Percentiles rank a stretch among this genome's conserved stretches.
phyloP scores from a whole-genome alignment of 176 grass and related monocot species.

The Miscanthus lutarioriparius region DNA sequence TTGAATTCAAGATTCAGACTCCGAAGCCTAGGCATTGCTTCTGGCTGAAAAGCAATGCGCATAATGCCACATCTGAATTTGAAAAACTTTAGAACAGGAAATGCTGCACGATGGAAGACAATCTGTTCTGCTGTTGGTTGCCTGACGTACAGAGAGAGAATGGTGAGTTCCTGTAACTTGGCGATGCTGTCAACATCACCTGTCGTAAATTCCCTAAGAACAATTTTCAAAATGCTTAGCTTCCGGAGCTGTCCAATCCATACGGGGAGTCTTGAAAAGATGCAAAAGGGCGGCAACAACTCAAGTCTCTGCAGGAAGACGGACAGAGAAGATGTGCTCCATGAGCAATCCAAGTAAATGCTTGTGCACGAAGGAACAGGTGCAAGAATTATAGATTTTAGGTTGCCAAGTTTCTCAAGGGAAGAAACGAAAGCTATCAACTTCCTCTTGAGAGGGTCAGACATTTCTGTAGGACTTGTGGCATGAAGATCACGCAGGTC shows the following conservation, averaged over 20 bases:
- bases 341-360: neutral
- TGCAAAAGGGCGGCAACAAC: neutral
- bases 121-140: too few species aligned
- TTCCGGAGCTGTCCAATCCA: neutral
- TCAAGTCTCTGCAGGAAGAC: neutral
- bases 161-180: too few species aligned
- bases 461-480: neutral
- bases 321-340: neutral
- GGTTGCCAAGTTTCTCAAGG: neutral
- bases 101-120: neutral
- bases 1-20: slow-evolving; percentile 19
- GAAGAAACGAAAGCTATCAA: neutral
- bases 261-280: neutral
- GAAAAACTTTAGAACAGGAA: slow-evolving; percentile 6
- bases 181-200: neutral
- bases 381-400: neutral
- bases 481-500: neutral
- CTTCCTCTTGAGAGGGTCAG: neutral
- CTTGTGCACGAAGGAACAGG: neutral
- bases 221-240: slow-evolving; percentile 23
- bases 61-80: neutral
- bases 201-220: neutral
- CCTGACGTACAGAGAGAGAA: too few species aligned
- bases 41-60: neutral
- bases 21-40: neutral